These are phyloP conservation scores for Exidia glandulosa DNA, from an alignment of 768 basidiomycete genomes.

Conservation along the genomic window DNA sequence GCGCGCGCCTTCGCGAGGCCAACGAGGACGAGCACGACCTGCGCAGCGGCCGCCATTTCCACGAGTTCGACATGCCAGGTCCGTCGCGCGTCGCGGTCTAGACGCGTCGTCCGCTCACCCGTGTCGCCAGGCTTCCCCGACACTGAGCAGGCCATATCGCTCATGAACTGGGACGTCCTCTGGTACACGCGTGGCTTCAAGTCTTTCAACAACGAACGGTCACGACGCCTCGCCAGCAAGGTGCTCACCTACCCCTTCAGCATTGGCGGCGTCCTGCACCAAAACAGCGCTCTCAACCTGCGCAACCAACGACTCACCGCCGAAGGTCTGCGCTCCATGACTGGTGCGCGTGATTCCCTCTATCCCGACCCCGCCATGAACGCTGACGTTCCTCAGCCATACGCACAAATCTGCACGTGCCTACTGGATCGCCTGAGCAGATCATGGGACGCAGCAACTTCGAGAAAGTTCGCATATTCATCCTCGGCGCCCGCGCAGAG, in stretches of 20 bases:
- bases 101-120: background rate
- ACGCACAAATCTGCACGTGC: conserved; percentile 80
- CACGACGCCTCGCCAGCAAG: conserved; percentile 88
- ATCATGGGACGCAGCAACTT: conserved; percentile 65
- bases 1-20: conserved; percentile 70
- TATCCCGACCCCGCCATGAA: background rate
- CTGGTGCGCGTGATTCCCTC: conserved; percentile 45
- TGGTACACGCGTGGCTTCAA: conserved; percentile 94
- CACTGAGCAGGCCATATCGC: conserved; percentile 87
- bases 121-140: conserved; percentile 61
- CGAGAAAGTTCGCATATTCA: conserved; percentile 82
- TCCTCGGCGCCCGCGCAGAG: conserved; percentile 91
- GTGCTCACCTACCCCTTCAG: conserved; percentile 92
- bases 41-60: conserved; percentile 72
- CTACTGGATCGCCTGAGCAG: conserved; percentile 75
- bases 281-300: conserved; percentile 74
- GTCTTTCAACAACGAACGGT: conserved; percentile 90
- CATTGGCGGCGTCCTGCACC: conserved; percentile 81
- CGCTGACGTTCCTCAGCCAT: conserved; percentile 43
- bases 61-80: conserved; percentile 93
- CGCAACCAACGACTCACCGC: conserved; percentile 83
- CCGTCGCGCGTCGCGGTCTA: conserved; percentile 15
- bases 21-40: conserved; percentile 99
- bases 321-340: conserved; percentile 86
- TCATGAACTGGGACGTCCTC: conserved; percentile 95